phyloP scores from a whole-genome alignment of 208 protist species.

The Trypanosoma boissoni region DNA sequence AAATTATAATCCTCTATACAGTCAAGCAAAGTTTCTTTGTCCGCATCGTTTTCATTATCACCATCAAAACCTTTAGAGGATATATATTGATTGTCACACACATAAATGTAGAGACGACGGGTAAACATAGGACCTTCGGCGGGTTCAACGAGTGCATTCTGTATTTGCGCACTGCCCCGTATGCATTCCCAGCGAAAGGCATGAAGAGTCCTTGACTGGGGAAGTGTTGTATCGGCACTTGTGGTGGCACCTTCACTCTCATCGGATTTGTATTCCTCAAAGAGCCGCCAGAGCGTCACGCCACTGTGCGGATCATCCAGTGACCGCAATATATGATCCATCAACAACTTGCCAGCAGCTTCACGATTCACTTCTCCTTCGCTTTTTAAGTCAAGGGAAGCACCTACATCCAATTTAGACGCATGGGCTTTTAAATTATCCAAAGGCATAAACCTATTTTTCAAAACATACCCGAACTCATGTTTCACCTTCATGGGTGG shows the following conservation, averaged over 20 bases:
- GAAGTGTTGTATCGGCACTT: neutral
- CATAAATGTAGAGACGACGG: no score
- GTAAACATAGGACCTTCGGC: no score
- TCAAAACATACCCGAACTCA: no score
- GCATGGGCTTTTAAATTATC: no score
- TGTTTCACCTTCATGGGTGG: no score
- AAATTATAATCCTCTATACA: conserved; percentile 26
- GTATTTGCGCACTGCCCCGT: neutral
- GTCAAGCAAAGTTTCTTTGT: neutral
- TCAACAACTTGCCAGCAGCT: neutral
- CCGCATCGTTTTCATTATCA: neutral
- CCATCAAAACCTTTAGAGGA: neutral
- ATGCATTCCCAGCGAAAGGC: conserved; percentile 22
- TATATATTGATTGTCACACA: neutral
- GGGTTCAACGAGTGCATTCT: conserved; percentile 2
- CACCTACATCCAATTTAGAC: no score
- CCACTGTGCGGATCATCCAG: neutral
- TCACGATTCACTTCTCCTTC: neutral
- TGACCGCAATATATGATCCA: conserved; percentile 7
- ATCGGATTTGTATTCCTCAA: conserved; percentile 11
- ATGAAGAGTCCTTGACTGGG: conserved; percentile 2
- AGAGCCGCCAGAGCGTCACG: conserved; percentile 22
- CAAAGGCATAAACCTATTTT: no score
- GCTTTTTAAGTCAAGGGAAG: no score
- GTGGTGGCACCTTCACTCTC: neutral